Conservation (phyloP, 2,329 filamentous ascomycete genomes). For the Verticillium nubilum region DNA sequence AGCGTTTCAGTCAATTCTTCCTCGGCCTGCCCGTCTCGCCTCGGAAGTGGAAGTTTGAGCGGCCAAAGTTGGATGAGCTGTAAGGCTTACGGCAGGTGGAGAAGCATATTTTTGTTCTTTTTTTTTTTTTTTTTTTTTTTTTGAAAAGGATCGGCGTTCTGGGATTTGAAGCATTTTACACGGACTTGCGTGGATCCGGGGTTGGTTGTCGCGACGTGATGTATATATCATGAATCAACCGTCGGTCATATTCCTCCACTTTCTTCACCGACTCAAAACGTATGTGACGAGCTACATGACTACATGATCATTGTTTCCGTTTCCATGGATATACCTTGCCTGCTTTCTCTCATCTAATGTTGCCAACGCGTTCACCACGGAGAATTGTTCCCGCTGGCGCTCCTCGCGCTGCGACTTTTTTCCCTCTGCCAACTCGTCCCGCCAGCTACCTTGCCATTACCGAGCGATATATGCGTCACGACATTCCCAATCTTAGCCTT, state of each 20-base stretch:
- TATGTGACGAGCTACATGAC: too few relatives aligned
- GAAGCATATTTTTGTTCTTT: too few relatives aligned
- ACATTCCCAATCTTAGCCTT: slow-evolving; percentile 73
- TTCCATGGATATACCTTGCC: too few relatives aligned
- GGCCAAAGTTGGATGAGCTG: slow-evolving; percentile 43
- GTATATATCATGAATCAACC: neutral
- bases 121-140: too few relatives aligned
- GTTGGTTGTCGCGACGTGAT: neutral
- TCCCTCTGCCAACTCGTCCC: neutral
- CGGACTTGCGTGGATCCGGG: neutral
- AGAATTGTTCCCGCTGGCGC: neutral
- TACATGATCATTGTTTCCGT: too few relatives aligned
- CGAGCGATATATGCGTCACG: slow-evolving; percentile 46
- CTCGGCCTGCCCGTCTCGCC: slow-evolving; percentile 47
- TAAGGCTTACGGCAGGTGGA: too few relatives aligned
- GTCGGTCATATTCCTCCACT: neutral
- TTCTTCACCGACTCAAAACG: too few relatives aligned
- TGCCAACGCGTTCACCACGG: too few relatives aligned
- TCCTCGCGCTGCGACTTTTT: neutral
- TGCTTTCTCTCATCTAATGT: too few relatives aligned
- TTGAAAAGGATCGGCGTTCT: neutral
- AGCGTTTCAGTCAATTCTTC: slow-evolving; percentile 43
- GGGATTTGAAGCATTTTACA: neutral
- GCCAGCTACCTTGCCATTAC: slow-evolving; percentile 3
- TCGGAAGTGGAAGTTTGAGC: slow-evolving; percentile 39